Conservation (phyloP, 495 filamentous ascomycete genomes). For the Penicillium chermesinum region DNA sequence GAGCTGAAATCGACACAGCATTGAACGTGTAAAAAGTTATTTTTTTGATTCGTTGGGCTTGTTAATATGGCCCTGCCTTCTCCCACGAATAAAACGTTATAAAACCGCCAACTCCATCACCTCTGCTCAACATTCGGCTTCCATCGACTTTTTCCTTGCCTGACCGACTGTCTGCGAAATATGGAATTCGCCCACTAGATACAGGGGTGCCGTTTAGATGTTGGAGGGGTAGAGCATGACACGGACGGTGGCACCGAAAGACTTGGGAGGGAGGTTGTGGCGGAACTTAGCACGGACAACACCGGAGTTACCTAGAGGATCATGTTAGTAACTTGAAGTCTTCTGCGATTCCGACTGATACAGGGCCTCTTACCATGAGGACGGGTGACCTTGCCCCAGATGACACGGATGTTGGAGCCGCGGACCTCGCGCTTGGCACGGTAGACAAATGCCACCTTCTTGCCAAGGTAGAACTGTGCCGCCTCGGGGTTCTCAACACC, state of each 20-base stretch:
- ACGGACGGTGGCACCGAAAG: conserved; percentile 93
- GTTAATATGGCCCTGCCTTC: conserved; percentile 38
- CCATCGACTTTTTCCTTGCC: conserved; percentile 41
- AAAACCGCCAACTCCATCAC: conserved; percentile 45
- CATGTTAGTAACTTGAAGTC: conserved; percentile 14
- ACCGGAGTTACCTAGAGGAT: conserved; percentile 76
- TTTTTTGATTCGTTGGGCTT: conserved; percentile 45
- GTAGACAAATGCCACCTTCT: conserved; percentile 97
- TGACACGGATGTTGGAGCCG: conserved; percentile 95
- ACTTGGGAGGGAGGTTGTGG: conserved; percentile 87
- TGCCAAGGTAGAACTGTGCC: conserved; percentile 89
- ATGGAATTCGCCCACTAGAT: conserved; percentile 37
- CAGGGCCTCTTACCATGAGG: conserved; percentile 68
- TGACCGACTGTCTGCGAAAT: conserved; percentile 39
- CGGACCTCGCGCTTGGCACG: conserved; percentile 85
- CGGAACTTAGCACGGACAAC: conserved; percentile 95
- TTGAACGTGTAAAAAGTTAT: conserved; percentile 26
- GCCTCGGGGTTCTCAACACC: conserved; percentile 83
- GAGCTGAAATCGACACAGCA: conserved; percentile 14
- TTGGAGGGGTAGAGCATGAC: conserved; percentile 96
- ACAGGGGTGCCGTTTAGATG: conserved; percentile 42
- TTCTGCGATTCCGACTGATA: neutral
- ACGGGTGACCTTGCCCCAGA: conserved; percentile 98
- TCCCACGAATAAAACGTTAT: conserved; percentile 43
- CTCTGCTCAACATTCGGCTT: conserved; percentile 37